A percentile compares a stretch with the other conserved stretches of the same genome.
These are phyloP conservation scores for Triticum monococcum DNA, from an alignment of 176 grass and related monocot genomes.

Conservation along the genomic window DNA sequence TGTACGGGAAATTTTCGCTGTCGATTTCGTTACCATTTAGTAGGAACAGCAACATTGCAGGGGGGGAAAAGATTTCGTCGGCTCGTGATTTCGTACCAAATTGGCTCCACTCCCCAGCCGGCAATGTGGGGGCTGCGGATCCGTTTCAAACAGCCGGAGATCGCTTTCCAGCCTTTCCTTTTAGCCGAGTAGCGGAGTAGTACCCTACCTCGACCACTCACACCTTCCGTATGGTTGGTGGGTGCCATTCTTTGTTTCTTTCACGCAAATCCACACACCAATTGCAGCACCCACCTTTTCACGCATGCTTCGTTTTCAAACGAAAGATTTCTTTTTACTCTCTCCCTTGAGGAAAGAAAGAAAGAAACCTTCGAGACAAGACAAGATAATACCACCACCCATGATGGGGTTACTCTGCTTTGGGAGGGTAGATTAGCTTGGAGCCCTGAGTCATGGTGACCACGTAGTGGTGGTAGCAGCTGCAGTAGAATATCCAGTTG, in stretches of 20 bases:
- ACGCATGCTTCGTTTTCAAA: slow-evolving; percentile 35
- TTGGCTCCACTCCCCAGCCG: neutral
- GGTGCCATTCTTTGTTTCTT: slow-evolving; percentile 23
- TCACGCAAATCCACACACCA: slow-evolving; percentile 44
- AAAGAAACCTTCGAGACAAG: slow-evolving; percentile 6
- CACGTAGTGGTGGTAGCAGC: neutral
- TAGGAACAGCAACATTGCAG: neutral
- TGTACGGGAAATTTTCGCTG: neutral
- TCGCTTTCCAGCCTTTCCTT: slow-evolving; percentile 45
- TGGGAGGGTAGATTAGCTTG: slow-evolving; percentile 21
- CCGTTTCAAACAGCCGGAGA: slow-evolving; percentile 27
- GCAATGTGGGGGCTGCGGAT: slow-evolving; percentile 17
- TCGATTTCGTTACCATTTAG: slow-evolving; percentile 7
- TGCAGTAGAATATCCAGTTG: slow-evolving; percentile 20
- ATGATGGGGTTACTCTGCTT: neutral
- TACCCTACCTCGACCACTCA: slow-evolving; percentile 21
- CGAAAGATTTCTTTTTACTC: neutral
- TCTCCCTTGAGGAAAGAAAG: neutral
- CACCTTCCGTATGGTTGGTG: slow-evolving; percentile 49
- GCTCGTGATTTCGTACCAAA: neutral
- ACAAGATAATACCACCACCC: neutral
- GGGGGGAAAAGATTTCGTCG: neutral
- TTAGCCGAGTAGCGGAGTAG: neutral
- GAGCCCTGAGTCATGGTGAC: slow-evolving; percentile 22
- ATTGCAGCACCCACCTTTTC: slow-evolving; percentile 40